phyloP scores from a whole-genome alignment of 108 stramenopile species.

The Aurantiochytrium sp. region DNA sequence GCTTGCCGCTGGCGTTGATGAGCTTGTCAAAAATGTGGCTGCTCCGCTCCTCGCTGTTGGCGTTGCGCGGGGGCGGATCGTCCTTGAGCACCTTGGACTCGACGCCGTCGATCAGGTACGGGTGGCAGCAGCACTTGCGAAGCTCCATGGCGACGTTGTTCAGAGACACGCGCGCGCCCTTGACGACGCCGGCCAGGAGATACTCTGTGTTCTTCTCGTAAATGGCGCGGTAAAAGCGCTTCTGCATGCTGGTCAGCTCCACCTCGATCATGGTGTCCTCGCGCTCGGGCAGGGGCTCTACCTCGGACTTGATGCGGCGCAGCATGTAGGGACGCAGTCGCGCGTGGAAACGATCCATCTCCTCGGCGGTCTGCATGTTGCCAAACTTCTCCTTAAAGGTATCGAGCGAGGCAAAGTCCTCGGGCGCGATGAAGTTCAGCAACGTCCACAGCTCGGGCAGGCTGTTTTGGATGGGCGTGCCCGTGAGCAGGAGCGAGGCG shows the following conservation, averaged over 20 bases:
- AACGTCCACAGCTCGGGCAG: constrained; percentile 92
- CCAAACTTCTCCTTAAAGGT: constrained; percentile 93
- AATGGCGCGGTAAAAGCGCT: constrained; percentile 88
- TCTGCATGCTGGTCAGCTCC: constrained; percentile 82
- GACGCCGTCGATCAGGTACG: constrained; percentile 58
- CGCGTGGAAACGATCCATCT: constrained; percentile 94
- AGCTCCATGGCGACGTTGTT: constrained; percentile 56
- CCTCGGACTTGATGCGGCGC: constrained; percentile 87
- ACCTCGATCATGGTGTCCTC: constrained; percentile 87
- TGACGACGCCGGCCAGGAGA: constrained; percentile 75
- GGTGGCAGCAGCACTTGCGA: constrained; percentile 65
- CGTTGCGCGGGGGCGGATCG: constrained; percentile 37
- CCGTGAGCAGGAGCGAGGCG: constrained; percentile 90
- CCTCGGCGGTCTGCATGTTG: constrained; percentile 78
- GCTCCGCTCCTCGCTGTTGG: neutral
- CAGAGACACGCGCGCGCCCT: constrained; percentile 64
- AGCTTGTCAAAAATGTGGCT: constrained; percentile 53
- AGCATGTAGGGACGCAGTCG: constrained; percentile 97
- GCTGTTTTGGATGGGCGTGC: constrained; percentile 97
- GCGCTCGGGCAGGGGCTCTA: constrained; percentile 74
- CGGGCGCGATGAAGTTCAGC: constrained; percentile 83
- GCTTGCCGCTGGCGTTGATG: constrained; percentile 80
- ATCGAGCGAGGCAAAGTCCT: constrained; percentile 77
- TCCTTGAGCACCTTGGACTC: constrained; percentile 67
- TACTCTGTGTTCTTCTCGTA: constrained; percentile 87